Evolutionary conservation across 176 grass and related monocot genomes (phyloP).

Genomic region (Urochloa ruziziensis): DNA sequence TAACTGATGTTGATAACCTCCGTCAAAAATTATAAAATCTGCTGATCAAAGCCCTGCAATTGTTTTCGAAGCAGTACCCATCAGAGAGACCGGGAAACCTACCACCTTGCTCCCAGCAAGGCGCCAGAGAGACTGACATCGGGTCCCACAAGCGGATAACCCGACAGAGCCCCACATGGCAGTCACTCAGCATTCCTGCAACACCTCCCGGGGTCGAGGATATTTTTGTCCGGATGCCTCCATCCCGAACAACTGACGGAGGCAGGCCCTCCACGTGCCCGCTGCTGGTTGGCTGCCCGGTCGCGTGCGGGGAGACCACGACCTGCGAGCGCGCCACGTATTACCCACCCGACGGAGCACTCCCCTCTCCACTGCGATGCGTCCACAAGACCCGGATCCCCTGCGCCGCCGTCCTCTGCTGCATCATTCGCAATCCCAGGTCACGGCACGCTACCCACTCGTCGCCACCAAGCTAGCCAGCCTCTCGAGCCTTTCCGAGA

Average conservation of each 20-base stretch:
- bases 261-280: conserved; percentile 16
- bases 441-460: not conserved
- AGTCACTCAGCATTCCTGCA: not conserved
- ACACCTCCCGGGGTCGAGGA: not conserved
- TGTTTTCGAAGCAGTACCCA: not conserved
- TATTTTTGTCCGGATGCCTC: conserved; percentile 48
- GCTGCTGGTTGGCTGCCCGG: not conserved
- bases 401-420: conserved; percentile 26
- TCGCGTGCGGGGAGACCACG: not conserved
- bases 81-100: not conserved
- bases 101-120: not conserved
- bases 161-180: not conserved
- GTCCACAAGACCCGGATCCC: conserved; percentile 24
- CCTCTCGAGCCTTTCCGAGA: conserved; percentile 19
- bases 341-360: not conserved
- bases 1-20: not conserved
- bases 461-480: not conserved
- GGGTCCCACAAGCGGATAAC: not conserved
- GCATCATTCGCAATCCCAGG: not conserved
- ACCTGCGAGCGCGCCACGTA: conserved; percentile 31
- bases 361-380: conserved; percentile 11
- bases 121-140: not conserved
- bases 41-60: not conserved
- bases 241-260: conserved; percentile 38
- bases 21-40: not conserved